Percentiles rank a stretch among this genome's conserved stretches.
phyloP scores from a whole-genome alignment of 192 early-diverging fungal species.

The Dissophora ornata region DNA sequence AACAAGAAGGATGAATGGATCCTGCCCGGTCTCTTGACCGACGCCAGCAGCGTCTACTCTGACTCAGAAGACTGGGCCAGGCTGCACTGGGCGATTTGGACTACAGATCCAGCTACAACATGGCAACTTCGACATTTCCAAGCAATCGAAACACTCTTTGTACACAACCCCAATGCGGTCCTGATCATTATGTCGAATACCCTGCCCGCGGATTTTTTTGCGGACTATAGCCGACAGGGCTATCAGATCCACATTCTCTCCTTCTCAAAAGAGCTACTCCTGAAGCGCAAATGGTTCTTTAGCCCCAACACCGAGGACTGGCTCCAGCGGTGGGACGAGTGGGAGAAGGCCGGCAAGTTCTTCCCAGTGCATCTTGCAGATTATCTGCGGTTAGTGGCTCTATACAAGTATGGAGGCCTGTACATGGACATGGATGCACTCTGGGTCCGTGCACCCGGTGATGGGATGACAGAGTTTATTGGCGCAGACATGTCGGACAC shows the following conservation, averaged over 20 bases:
- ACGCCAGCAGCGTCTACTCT: constrained; percentile 64
- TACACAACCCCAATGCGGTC: constrained; percentile 64
- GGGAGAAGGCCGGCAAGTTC: constrained; percentile 58
- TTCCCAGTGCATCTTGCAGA: constrained; percentile 68
- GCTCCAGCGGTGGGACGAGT: constrained; percentile 64
- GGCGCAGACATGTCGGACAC: constrained; percentile 64
- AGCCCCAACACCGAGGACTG: constrained; percentile 65
- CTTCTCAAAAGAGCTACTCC: constrained; percentile 62
- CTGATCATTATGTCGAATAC: constrained; percentile 66
- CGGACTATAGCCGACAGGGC: constrained; percentile 61
- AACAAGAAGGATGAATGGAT: constrained; percentile 66
- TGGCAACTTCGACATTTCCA: constrained; percentile 67
- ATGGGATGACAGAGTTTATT: constrained; percentile 64
- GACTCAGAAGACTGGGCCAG: constrained; percentile 66
- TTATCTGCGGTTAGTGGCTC: constrained; percentile 60
- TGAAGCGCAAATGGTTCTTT: constrained; percentile 67
- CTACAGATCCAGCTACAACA: constrained; percentile 60
- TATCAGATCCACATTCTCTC: constrained; percentile 67
- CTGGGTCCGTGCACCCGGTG: constrained; percentile 65
- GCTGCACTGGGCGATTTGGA: constrained; percentile 70
- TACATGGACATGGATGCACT: constrained; percentile 76
- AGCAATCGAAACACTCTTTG: constrained; percentile 67
- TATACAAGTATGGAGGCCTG: constrained; percentile 71
- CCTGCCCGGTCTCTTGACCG: constrained; percentile 57
- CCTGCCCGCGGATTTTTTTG: constrained; percentile 60